Evolutionary conservation across 352 stramenopile genomes (phyloP).

Genomic region (Phytopythium cucurbitacearum): DNA sequence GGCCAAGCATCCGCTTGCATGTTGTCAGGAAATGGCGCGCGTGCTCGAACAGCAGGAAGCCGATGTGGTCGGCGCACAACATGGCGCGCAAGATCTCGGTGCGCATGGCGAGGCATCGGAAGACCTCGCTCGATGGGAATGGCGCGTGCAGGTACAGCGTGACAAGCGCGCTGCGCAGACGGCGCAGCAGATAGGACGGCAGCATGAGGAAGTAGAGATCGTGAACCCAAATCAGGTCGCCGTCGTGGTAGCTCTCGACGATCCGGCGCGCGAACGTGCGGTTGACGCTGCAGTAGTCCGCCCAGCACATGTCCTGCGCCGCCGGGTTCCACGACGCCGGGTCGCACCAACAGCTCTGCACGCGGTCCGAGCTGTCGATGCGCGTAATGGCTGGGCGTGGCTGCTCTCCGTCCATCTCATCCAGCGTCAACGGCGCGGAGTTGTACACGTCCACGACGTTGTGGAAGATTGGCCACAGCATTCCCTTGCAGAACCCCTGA

Average conservation of each 20-base stretch:
- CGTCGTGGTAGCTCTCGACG: slow-evolving; percentile 73
- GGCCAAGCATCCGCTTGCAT: slow-evolving; percentile 91
- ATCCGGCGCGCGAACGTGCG: slow-evolving; percentile 44
- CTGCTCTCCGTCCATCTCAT: slow-evolving; percentile 17
- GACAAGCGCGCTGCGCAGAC: slow-evolving; percentile 90
- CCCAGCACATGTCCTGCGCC: slow-evolving; percentile 73
- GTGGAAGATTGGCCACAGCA: slow-evolving; percentile 98
- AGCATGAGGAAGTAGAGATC: slow-evolving; percentile 98
- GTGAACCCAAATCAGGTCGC: slow-evolving; percentile 96
- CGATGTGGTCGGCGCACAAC: slow-evolving; percentile 90
- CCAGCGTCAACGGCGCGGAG: slow-evolving; percentile 58
- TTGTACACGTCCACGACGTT: slow-evolving; percentile 97
- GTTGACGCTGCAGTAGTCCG: slow-evolving; percentile 80
- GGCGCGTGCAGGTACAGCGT: slow-evolving; percentile 98
- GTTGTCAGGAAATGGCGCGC: slow-evolving; percentile 90
- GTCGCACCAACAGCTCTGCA: slow-evolving; percentile 41
- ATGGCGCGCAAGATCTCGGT: slow-evolving; percentile 90
- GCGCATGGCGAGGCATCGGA: slow-evolving; percentile 90
- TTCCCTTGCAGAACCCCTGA: slow-evolving; percentile 95
- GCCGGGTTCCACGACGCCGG: slow-evolving; percentile 76
- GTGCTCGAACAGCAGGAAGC: slow-evolving; percentile 93
- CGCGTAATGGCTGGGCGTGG: background rate
- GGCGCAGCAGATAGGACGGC: slow-evolving; percentile 93
- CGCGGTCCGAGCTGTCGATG: slow-evolving; percentile 8
- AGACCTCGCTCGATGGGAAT: slow-evolving; percentile 98